phyloP scores from a whole-genome alignment of 164 flowering plant species.

The Chimonanthus salicifolius region DNA sequence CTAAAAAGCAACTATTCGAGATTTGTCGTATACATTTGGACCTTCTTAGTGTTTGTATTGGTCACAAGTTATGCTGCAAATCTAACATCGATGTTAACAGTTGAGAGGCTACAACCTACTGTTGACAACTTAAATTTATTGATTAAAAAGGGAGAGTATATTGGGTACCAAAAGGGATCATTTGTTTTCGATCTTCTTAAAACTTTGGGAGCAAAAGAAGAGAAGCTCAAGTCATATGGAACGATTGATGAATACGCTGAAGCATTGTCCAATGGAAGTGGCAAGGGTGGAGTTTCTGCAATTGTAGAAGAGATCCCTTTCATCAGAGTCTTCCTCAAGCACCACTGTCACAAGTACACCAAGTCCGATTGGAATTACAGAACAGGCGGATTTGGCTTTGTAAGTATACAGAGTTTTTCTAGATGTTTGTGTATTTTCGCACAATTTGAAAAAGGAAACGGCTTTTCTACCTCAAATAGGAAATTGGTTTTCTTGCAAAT shows the following conservation, averaged over 20 bases:
- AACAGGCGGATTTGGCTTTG: constrained; percentile 22
- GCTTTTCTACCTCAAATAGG: no score
- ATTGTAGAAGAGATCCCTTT: constrained; percentile 4
- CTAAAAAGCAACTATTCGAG: constrained; percentile 10
- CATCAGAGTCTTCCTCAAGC: constrained; percentile 12
- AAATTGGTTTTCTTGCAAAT: no score
- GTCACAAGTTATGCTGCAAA: constrained; percentile 23
- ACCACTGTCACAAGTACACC: constrained; percentile 20
- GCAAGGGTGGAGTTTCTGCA: background rate
- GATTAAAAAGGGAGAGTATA: background rate
- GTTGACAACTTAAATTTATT: constrained; percentile 5
- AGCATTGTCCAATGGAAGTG: background rate
- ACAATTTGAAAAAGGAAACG: no score
- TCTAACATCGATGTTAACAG: constrained; percentile 25
- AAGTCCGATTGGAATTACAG: constrained; percentile 16
- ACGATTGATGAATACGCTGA: background rate
- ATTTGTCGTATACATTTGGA: constrained; percentile 19
- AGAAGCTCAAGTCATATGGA: background rate
- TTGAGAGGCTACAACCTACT: constrained; percentile 14
- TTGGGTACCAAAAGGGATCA: constrained; percentile 20
- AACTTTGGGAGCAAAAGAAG: background rate
- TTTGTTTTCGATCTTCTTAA: constrained; percentile 7
- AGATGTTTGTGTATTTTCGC: no score
- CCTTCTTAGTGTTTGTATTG: constrained; percentile 15
- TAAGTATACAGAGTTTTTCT: constrained; percentile 2